phyloP scores from a whole-genome alignment of 371 early-diverging fungal species.

The Rhizopus stolonifer region DNA sequence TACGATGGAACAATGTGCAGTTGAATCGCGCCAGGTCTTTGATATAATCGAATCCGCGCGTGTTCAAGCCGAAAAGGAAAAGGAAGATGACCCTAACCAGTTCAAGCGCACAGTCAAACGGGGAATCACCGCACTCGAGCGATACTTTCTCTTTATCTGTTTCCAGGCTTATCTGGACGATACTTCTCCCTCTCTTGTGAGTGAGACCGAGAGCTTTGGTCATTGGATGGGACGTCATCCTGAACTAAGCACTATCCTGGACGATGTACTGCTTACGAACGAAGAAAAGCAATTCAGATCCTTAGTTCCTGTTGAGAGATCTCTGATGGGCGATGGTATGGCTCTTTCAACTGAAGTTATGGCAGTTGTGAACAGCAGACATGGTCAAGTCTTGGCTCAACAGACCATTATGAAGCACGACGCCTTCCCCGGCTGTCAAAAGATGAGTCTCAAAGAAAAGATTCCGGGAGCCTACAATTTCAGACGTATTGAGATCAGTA shows the following conservation, averaged over 20 bases:
- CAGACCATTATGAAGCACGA: conserved; percentile 71
- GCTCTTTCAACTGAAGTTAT: conserved; percentile 66
- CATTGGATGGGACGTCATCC: conserved; percentile 62
- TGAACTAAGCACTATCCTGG: conserved; percentile 60
- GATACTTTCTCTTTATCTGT: conserved; percentile 67
- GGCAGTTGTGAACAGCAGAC: conserved; percentile 54
- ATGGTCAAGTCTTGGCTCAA: conserved; percentile 65
- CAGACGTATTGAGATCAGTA: conserved; percentile 53
- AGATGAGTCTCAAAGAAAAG: conserved; percentile 62
- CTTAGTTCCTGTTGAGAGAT: conserved; percentile 59
- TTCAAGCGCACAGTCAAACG: conserved; percentile 36
- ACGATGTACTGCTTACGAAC: conserved; percentile 36
- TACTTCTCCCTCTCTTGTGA: conserved; percentile 37
- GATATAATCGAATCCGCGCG: conserved; percentile 57
- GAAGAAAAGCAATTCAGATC: conserved; percentile 30
- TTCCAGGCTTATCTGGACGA: conserved; percentile 60
- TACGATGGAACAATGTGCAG: conserved; percentile 58
- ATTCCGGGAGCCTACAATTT: conserved; percentile 71
- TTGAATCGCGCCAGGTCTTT: conserved; percentile 38
- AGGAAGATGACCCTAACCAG: conserved; percentile 28
- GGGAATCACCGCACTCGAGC: conserved; percentile 47
- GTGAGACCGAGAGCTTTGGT: conserved; percentile 54
- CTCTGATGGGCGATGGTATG: conserved; percentile 60
- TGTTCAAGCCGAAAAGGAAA: conserved; percentile 48
- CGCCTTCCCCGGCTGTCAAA: conserved; percentile 74